Evolutionary conservation across 768 basidiomycete genomes (phyloP).

Genomic region (Auriscalpium microsporum): DNA sequence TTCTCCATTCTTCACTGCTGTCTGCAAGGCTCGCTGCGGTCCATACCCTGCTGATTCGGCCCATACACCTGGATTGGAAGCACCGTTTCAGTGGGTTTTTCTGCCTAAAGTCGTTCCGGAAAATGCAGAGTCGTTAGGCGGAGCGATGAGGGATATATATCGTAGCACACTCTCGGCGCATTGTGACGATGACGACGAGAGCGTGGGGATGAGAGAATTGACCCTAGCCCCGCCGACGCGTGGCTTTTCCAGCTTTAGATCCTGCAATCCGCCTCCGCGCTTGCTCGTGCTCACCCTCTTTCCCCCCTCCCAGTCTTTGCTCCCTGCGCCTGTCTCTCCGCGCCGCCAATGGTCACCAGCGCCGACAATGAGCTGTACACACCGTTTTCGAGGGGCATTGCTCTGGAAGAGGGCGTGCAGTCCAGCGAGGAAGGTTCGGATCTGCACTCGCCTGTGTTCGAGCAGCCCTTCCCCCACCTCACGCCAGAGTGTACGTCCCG

Average conservation of each 20-base stretch:
- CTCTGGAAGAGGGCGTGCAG: slow-evolving; percentile 57
- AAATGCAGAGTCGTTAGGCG: neutral
- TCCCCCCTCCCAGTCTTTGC: slow-evolving; percentile 17
- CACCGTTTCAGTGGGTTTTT: neutral
- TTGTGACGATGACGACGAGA: slow-evolving; percentile 3
- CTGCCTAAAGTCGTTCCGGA: neutral
- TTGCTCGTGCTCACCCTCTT: slow-evolving; percentile 26
- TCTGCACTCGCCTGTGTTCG: slow-evolving; percentile 65
- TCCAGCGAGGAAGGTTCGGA: slow-evolving; percentile 73
- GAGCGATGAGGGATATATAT: neutral
- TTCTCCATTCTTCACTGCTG: neutral
- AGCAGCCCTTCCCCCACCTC: slow-evolving; percentile 36
- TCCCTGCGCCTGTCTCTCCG: slow-evolving; percentile 16
- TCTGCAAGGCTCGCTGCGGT: neutral
- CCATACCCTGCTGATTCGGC: too few relatives aligned
- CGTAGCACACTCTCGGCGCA: neutral
- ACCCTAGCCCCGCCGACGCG: slow-evolving; percentile 5
- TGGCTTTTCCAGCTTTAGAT: slow-evolving; percentile 14
- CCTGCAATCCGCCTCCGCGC: slow-evolving; percentile 22
- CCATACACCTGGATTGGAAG: too few relatives aligned
- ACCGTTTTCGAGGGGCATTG: slow-evolving; percentile 42
- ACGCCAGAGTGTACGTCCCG: slow-evolving; percentile 24
- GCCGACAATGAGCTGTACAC: slow-evolving; percentile 47
- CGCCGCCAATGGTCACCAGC: slow-evolving; percentile 46
- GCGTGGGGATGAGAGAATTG: slow-evolving; percentile 8